Conservation (phyloP, 2,329 filamentous ascomycete species). For the Colletotrichum euphorbiae region DNA sequence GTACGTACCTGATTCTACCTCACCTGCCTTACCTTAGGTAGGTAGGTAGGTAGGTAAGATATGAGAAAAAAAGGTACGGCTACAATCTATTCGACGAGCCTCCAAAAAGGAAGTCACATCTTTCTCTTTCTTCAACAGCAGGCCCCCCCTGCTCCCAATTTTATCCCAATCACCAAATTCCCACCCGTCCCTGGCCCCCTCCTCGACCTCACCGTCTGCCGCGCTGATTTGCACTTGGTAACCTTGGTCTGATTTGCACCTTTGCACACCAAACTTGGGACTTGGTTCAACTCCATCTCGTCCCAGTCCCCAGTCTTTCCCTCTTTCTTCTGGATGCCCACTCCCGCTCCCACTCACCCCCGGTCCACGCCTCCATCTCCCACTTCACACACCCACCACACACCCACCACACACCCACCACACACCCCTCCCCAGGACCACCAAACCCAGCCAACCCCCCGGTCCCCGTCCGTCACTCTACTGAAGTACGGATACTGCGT, state of each 20-base stretch:
- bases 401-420: conserved; percentile 3
- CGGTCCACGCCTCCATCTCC: conserved; percentile 1
- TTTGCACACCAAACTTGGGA: conserved; percentile 11
- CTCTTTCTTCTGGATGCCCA: conserved; percentile 18
- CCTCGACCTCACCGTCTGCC: too few relatives aligned
- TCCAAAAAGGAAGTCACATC: not conserved
- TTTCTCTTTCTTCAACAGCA: conserved; percentile 17
- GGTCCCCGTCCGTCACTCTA: conserved; percentile 28
- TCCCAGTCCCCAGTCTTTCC: conserved; percentile 14
- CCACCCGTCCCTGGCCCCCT: conserved; percentile 5
- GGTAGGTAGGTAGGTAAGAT: conserved; percentile 55
- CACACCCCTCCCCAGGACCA: conserved; percentile 1
- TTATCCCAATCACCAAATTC: conserved; percentile 19
- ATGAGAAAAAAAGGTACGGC: conserved; percentile 43
- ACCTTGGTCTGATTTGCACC: not conserved
- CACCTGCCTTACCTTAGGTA: conserved; percentile 54
- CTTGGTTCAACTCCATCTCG: conserved; percentile 6
- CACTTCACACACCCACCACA: not conserved
- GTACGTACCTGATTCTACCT: too few relatives aligned
- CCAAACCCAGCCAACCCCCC: conserved; percentile 4
- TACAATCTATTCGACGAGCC: not conserved
- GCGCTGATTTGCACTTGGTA: not conserved
- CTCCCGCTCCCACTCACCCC: conserved; percentile 8
- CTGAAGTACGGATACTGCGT: too few relatives aligned
- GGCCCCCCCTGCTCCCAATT: conserved; percentile 14